These are phyloP conservation scores for Pseudogymnoascus sp. DNA, from an alignment of 2,329 filamentous ascomycete species.

Conservation along the genomic window DNA sequence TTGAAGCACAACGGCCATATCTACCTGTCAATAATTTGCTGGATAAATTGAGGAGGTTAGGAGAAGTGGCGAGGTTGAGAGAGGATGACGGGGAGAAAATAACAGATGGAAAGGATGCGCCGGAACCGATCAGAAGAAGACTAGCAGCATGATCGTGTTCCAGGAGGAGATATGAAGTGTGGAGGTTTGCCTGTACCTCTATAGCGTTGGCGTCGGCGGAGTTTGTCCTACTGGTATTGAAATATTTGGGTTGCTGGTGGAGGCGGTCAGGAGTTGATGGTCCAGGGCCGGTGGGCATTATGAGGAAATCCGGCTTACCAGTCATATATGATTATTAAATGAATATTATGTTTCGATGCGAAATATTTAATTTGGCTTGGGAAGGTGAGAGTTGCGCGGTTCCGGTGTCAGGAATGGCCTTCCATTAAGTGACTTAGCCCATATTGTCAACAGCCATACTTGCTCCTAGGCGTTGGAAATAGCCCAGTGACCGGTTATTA, in stretches of 20 bases:
- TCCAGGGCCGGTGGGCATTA: neutral
- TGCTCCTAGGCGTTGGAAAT: neutral
- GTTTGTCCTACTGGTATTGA: neutral
- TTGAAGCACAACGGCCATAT: constrained; percentile 46
- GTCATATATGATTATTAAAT: neutral
- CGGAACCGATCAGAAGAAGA: neutral
- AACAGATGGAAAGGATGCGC: neutral
- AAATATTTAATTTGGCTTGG: constrained; percentile 42
- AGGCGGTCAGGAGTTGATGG: neutral
- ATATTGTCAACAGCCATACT: neutral
- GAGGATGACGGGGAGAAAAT: constrained; percentile 25
- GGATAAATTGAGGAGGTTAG: constrained; percentile 43
- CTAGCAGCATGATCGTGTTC: neutral
- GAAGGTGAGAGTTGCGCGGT: constrained; percentile 41
- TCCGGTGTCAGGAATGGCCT: neutral
- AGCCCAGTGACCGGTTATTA: neutral
- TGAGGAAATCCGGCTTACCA: neutral
- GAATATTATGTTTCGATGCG: neutral
- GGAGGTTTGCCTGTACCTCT: neutral
- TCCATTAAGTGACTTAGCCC: neutral
- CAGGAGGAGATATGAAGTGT: neutral
- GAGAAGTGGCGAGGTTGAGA: constrained; percentile 27
- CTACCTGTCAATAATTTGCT: constrained; percentile 50
- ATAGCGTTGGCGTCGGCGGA: neutral
- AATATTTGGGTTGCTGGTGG: neutral